Conservation (phyloP, 208 protist genomes). For the Leishmania arabica region DNA sequence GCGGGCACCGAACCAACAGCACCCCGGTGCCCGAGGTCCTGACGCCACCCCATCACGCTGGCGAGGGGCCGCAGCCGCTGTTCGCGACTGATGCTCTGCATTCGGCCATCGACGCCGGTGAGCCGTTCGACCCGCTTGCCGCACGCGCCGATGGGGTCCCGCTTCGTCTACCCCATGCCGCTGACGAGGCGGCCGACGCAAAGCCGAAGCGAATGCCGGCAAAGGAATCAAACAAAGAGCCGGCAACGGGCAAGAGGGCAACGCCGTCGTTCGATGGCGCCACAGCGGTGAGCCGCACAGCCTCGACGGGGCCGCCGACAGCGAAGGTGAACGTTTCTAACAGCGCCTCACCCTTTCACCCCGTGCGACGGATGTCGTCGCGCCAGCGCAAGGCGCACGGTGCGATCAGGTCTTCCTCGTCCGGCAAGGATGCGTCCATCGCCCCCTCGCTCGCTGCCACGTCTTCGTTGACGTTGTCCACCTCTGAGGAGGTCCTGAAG, state of each 20-base stretch:
- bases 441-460: background rate
- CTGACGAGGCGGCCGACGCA: background rate
- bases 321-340: background rate
- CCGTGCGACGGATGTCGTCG: background rate
- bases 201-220: background rate
- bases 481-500: constrained; percentile 9
- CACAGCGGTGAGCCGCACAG: background rate
- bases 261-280: background rate
- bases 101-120: background rate
- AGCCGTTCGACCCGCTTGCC: background rate
- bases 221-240: background rate
- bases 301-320: background rate
- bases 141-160: background rate
- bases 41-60: background rate
- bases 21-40: background rate
- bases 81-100: background rate
- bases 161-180: background rate
- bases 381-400: background rate
- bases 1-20: background rate
- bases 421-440: background rate
- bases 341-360: background rate
- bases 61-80: background rate
- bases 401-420: background rate
- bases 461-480: background rate
- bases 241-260: background rate